phyloP scores from a whole-genome alignment of 768 basidiomycete genomes.

The Heimioporus sp. region DNA sequence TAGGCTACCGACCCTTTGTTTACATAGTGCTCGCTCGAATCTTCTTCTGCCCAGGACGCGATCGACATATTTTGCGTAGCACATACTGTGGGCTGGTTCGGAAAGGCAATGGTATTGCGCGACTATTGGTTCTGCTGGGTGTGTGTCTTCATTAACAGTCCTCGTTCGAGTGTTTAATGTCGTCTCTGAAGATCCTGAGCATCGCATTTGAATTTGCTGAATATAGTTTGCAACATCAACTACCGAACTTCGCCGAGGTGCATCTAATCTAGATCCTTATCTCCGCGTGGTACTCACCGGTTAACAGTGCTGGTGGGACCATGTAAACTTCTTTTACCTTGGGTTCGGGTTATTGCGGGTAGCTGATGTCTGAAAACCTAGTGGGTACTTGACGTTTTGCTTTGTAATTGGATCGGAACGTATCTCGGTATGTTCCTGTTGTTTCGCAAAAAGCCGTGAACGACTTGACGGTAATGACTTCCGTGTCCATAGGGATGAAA shows the following conservation, averaged over 20 bases:
- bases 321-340: conserved; percentile 48
- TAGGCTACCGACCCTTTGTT: conserved; percentile 12
- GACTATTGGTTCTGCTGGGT: conserved; percentile 98
- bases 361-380: conserved; percentile 30
- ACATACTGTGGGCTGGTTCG: conserved; percentile 86
- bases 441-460: conserved; percentile 6
- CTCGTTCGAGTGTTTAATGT: conserved; percentile 4
- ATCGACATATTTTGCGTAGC: conserved; percentile 87
- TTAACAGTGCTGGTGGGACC: conserved; percentile 87
- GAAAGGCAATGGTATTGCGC: conserved; percentile 84
- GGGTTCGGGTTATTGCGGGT: neutral
- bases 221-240: conserved; percentile 83
- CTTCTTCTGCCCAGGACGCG: conserved; percentile 50
- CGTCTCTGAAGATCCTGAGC: conserved; percentile 64
- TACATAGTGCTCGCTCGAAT: neutral
- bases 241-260: conserved; percentile 88
- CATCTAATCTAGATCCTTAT: conserved; percentile 23
- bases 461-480: conserved; percentile 12
- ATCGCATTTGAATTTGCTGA: conserved; percentile 88
- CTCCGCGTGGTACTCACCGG: conserved; percentile 17
- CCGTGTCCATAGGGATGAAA: conserved; percentile 64
- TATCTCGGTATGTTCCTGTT: conserved; percentile 57
- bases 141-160: conserved; percentile 16
- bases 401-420: conserved; percentile 88
- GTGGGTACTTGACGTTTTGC: conserved; percentile 85